Base-by-base conservation (phyloP, 805 yeast species). In the Ascoidea asiatica region DNA sequence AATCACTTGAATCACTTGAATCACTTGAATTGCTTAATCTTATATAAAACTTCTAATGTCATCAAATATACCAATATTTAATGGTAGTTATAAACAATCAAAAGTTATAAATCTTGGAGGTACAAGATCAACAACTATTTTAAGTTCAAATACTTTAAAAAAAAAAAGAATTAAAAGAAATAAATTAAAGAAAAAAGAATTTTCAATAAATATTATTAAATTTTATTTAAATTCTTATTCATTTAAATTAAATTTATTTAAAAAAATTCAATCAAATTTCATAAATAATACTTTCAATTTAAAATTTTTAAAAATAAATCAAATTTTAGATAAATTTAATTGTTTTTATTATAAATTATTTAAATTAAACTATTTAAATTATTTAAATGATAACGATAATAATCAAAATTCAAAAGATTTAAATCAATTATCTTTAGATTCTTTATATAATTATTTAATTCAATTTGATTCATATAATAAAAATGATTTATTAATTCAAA, bases 161-260 rank as follows among this genome's bases (percentile, higher is more conserved):
- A 37, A 87, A 84, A 48, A 67, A 97, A 37, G 70, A 67, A 46
- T 71, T 70, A 47, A 70, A 97, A 46, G 88, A 83, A 46, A 57
- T 63, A 29, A 70, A 64, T 15, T 67, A 84, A 19, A 53, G 57
- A 13, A 71, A 68, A 42, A 73, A 69, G 37, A 64, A 59, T 36
- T 73, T 85, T 1, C 77, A 77, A 0, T 45, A 51, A 1, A 44
- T 58, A 5, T 57, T 89, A 36, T 90, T 82, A 54, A 53, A 65
- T 2, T 56, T 64, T 11, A 63, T 77, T 7, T 60, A n/a, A n/a
- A n/a, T n/a, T n/a, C n/a, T n/a, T n/a, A n/a, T n/a, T n/a, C n/a
- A n/a, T n/a, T n/a, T n/a, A n/a, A n/a, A n/a, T n/a, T n/a, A n/a
- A n/a, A n/a, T n/a, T n/a, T n/a, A n/a, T n/a, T n/a, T n/a, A n/a